phyloP scores from a whole-genome alignment of 352 stramenopile genomes.

The Phytopythium montanum region DNA sequence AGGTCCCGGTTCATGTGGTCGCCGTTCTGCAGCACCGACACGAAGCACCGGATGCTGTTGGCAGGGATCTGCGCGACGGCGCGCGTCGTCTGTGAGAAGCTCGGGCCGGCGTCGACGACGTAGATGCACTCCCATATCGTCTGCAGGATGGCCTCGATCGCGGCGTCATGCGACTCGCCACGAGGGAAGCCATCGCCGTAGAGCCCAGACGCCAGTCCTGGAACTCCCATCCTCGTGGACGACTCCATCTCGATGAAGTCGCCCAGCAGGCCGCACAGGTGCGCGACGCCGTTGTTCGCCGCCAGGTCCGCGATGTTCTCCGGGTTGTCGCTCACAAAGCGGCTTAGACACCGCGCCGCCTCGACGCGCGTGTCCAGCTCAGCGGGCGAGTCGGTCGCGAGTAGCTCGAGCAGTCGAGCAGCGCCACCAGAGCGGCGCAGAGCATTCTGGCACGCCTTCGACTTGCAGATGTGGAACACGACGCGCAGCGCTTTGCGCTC shows the following conservation, averaged over 20 bases:
- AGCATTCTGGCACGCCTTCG: conserved; percentile 55
- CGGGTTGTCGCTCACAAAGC: conserved; percentile 67
- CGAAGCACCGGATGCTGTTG: conserved; percentile 52
- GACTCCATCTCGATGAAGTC: conserved; percentile 53
- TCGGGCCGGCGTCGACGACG: conserved; percentile 34
- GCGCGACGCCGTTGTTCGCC: conserved; percentile 40
- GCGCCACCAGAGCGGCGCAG: conserved; percentile 58
- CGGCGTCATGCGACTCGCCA: conserved; percentile 61
- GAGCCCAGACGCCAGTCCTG: conserved; percentile 2
- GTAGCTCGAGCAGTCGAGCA: conserved; percentile 46
- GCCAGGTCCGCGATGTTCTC: conserved; percentile 72
- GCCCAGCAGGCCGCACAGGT: conserved; percentile 49
- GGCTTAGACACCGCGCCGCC: conserved; percentile 64
- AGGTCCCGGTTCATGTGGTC: conserved; percentile 68
- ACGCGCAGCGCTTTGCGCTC: conserved; percentile 69
- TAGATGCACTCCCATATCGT: conserved; percentile 78
- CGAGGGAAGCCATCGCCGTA: conserved; percentile 9
- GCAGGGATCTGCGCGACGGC: conserved; percentile 52
- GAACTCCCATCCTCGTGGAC: conserved; percentile 11
- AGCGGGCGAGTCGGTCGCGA: conserved; percentile 44
- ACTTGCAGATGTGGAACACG: conserved; percentile 74
- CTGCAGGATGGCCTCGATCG: conserved; percentile 68
- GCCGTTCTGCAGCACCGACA: conserved; percentile 53
- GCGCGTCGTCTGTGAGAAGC: conserved; percentile 19
- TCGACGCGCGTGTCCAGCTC: conserved; percentile 60